A percentile compares a stretch with the other conserved stretches of the same genome.
Conservation (phyloP, 441 rosid genomes). For the Jatropha multifida region DNA sequence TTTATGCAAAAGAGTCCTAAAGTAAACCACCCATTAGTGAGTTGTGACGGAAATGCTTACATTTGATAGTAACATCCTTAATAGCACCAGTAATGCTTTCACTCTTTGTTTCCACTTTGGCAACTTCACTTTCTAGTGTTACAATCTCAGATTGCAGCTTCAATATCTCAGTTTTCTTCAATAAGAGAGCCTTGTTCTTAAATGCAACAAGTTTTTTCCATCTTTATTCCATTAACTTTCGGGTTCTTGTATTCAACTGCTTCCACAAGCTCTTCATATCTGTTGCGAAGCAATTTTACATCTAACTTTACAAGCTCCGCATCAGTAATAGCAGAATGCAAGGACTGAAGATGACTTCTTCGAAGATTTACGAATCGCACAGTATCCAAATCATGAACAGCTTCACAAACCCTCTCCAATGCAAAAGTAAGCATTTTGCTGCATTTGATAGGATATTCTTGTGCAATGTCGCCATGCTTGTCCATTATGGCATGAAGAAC, state of each 20-base stretch:
- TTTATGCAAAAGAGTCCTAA: neutral
- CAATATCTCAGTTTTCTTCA: constrained; percentile 14
- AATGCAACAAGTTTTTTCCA: neutral
- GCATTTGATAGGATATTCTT: constrained; percentile 6
- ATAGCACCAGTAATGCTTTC: neutral
- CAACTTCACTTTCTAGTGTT: constrained; percentile 15
- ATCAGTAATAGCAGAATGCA: constrained; percentile 14
- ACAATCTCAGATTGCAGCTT: constrained; percentile 11
- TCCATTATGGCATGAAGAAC: constrained; percentile 14
- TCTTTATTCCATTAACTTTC: neutral
- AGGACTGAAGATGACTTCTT: neutral
- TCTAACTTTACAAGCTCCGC: constrained; percentile 14
- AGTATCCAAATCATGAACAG: constrained; percentile 4
- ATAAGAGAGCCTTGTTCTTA: neutral
- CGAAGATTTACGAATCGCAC: neutral
- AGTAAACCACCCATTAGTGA: constrained; percentile 13
- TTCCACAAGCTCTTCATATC: constrained; percentile 8
- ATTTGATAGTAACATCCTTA: constrained; percentile 6
- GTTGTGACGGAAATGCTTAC: constrained; percentile 8
- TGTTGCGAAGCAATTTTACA: constrained; percentile 18
- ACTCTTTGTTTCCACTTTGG: neutral
- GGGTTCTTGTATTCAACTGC: constrained; percentile 10
- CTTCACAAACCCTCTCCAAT: constrained; percentile 18
- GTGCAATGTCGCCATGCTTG: constrained; percentile 22
- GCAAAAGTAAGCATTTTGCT: constrained; percentile 6